These are phyloP conservation scores for Barnettozyma californica DNA, from an alignment of 805 yeast genomes.

Conservation along the genomic window DNA sequence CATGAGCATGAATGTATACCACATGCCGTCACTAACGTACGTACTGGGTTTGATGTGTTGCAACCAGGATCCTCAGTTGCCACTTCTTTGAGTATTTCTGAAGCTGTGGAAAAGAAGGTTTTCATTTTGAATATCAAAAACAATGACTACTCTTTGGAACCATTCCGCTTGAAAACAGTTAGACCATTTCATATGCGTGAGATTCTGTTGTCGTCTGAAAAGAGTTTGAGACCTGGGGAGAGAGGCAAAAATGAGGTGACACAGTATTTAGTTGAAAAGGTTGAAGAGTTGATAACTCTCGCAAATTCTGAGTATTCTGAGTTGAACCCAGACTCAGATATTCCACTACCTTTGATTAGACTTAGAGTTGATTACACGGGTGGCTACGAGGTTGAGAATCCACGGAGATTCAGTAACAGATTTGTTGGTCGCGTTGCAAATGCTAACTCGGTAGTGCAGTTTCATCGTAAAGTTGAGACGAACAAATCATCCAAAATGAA, in stretches of 20 bases:
- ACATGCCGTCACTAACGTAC: constrained; percentile 49
- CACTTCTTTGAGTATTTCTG: constrained; percentile 84
- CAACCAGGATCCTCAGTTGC: constrained; percentile 96
- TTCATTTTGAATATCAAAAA: constrained; percentile 66
- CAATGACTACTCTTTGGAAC: constrained; percentile 48
- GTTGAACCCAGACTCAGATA: constrained; percentile 27
- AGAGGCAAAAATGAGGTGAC: constrained; percentile 58
- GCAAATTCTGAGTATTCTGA: constrained; percentile 49
- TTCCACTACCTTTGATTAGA: constrained; percentile 79
- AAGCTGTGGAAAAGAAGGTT: constrained; percentile 67
- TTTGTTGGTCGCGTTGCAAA: constrained; percentile 92
- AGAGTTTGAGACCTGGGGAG: constrained; percentile 54
- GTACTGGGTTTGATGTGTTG: constrained; percentile 65
- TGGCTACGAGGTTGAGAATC: constrained; percentile 88
- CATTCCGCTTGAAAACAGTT: constrained; percentile 61
- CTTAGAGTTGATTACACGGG: constrained; percentile 85
- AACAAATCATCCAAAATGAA: constrained; percentile 5
- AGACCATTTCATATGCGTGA: constrained; percentile 80
- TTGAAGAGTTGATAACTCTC: constrained; percentile 57
- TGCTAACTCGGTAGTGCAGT: constrained; percentile 76
- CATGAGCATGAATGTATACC: constrained; percentile 95
- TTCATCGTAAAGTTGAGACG: constrained; percentile 44
- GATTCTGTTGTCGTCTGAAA: constrained; percentile 45
- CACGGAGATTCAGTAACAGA: constrained; percentile 80
- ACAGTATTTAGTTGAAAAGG: constrained; percentile 53